Conservation (phyloP, 257 asterid genomes). For the Lavandula angustifolia region DNA sequence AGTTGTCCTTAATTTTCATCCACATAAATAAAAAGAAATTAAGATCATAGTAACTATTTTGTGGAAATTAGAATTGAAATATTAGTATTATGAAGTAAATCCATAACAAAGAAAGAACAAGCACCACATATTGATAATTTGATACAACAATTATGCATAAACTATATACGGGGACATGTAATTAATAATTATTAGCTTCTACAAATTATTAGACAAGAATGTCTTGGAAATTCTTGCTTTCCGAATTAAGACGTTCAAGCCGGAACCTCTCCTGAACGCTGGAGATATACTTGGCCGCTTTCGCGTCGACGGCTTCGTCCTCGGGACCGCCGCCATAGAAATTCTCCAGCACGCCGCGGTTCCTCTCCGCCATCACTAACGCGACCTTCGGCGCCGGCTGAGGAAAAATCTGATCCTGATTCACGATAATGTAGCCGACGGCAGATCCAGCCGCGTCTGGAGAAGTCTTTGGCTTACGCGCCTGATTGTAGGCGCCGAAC, state of each 20-base stretch:
- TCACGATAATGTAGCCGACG: constrained; percentile 35
- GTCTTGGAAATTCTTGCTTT: constrained; percentile 32
- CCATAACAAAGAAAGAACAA: too few relatives aligned
- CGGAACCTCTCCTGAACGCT: constrained; percentile 57
- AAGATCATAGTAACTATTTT: too few relatives aligned
- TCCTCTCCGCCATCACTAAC: constrained; percentile 27
- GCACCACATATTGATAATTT: too few relatives aligned
- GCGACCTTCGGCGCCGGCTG: constrained; percentile 36
- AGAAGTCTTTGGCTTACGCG: constrained; percentile 36
- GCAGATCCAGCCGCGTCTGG: constrained; percentile 19
- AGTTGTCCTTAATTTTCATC: too few relatives aligned
- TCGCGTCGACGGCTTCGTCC: constrained; percentile 58
- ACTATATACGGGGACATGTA: neutral
- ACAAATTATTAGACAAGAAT: constrained; percentile 4
- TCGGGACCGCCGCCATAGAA: constrained; percentile 33
- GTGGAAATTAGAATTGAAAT: too few relatives aligned
- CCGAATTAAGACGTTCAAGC: constrained; percentile 44
- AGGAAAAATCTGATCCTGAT: constrained; percentile 42
- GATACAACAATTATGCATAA: neutral
- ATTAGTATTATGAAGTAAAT: too few relatives aligned
- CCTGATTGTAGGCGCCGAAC: constrained; percentile 32
- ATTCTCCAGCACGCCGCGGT: constrained; percentile 36
- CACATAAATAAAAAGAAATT: too few relatives aligned
- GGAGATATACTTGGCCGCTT: constrained; percentile 58
- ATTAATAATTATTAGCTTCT: too few relatives aligned